Percentiles rank a stretch among this genome's conserved stretches.
Conservation (phyloP, 306 rosid species). For the Prunus padus region DNA sequence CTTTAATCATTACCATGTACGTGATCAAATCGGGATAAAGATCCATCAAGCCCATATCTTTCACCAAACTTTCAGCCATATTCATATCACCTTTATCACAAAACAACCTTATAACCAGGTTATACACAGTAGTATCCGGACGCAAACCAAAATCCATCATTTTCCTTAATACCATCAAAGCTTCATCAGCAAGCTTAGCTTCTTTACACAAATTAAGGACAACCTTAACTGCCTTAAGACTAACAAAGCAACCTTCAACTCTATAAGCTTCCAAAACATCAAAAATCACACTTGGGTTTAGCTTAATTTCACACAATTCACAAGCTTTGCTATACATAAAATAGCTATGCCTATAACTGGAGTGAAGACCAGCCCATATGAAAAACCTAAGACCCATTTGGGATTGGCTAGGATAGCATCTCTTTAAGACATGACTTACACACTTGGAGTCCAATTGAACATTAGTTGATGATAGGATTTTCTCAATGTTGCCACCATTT, state of each 20-base stretch:
- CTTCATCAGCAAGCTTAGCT: constrained; percentile 61
- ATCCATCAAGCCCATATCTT: constrained; percentile 49
- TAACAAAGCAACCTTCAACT: constrained; percentile 54
- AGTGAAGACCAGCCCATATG: constrained; percentile 84
- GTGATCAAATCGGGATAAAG: constrained; percentile 72
- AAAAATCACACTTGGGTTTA: constrained; percentile 47
- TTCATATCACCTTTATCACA: constrained; percentile 60
- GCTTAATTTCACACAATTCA: constrained; percentile 42
- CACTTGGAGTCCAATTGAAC: constrained; percentile 54
- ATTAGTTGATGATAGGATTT: constrained; percentile 37
- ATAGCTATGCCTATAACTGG: constrained; percentile 66
- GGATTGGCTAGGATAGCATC: constrained; percentile 47
- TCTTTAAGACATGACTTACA: constrained; percentile 52
- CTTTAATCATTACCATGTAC: constrained; percentile 64
- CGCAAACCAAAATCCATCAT: constrained; percentile 48
- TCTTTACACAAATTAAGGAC: constrained; percentile 65
- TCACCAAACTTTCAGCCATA: constrained; percentile 55
- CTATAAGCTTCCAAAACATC: constrained; percentile 62
- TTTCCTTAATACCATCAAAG: constrained; percentile 63
- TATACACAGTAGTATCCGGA: constrained; percentile 64
- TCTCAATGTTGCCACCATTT: constrained; percentile 48
- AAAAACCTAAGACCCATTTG: constrained; percentile 72
- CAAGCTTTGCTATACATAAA: constrained; percentile 62
- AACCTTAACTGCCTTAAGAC: constrained; percentile 57
- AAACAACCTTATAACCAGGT: constrained; percentile 60